Evolutionary conservation across 2,329 filamentous ascomycete genomes (phyloP).

Genomic region (Fusarium brachygibbosum): DNA sequence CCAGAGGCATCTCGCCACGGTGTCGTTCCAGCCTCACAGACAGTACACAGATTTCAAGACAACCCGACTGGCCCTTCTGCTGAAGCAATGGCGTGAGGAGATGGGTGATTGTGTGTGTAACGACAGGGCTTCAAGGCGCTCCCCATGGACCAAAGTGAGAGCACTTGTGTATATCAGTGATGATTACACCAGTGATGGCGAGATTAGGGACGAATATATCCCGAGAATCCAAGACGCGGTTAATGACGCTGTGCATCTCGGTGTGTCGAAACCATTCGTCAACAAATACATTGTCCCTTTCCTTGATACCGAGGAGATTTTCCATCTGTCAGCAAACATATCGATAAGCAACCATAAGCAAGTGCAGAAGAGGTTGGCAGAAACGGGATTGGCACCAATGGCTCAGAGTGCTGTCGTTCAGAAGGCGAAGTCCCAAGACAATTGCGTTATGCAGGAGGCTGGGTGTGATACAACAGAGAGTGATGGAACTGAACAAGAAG

Average conservation of each 20-base stretch:
- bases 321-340: too few species aligned
- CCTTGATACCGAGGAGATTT: background rate
- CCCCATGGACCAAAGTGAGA: background rate
- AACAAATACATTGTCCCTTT: conserved; percentile 10
- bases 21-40: background rate
- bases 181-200: conserved; percentile 1
- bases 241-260: background rate
- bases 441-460: too few species aligned
- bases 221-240: conserved; percentile 2
- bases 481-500: too few species aligned
- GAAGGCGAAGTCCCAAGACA: background rate
- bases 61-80: background rate
- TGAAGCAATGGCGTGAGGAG: background rate
- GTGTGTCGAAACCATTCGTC: background rate
- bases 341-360: background rate
- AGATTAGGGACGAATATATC: conserved; percentile 13
- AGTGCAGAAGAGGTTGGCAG: background rate
- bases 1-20: background rate
- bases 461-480: too few species aligned
- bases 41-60: conserved; percentile 9
- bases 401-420: too few species aligned
- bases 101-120: background rate
- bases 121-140: background rate
- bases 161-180: conserved; percentile 14
- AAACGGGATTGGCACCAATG: background rate